Evolutionary conservation across 495 filamentous ascomycete species (phyloP).

Genomic region (Chaetomium tenue): DNA sequence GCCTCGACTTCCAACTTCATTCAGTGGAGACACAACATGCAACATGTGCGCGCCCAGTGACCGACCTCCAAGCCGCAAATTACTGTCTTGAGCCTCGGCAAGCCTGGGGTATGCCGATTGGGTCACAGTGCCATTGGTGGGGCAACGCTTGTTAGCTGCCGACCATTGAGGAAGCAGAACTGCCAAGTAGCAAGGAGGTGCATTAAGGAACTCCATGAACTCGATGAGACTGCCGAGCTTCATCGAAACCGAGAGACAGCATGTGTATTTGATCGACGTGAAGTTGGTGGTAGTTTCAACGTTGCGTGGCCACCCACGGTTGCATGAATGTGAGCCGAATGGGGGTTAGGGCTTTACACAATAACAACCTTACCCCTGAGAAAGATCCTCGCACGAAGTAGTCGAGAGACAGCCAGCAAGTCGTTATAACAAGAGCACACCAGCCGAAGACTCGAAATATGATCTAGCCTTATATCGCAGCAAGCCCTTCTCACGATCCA

Average conservation of each 20-base stretch:
- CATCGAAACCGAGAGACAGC: not conserved
- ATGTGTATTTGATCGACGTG: no score
- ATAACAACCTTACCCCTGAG: no score
- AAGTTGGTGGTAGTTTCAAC: not conserved
- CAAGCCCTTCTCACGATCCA: not conserved
- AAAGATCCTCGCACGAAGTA: no score
- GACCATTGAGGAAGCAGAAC: not conserved
- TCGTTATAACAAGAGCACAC: not conserved
- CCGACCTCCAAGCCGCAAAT: slow-evolving; percentile 8
- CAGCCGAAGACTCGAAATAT: not conserved
- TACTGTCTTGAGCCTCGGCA: slow-evolving; percentile 23
- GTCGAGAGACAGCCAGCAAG: no score
- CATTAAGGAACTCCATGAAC: no score
- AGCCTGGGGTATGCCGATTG: slow-evolving; percentile 15
- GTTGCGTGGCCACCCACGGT: no score
- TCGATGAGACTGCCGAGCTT: not conserved
- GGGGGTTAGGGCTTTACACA: no score
- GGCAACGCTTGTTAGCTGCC: not conserved
- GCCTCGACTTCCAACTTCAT: slow-evolving; percentile 2
- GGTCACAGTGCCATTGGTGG: slow-evolving; percentile 1
- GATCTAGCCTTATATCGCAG: not conserved
- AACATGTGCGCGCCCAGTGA: not conserved
- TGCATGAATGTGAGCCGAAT: no score
- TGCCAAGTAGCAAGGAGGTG: no score
- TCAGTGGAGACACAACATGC: slow-evolving; percentile 18